phyloP scores from a whole-genome alignment of 1,284 basidiomycete species.

The Chalciporus sp. region DNA sequence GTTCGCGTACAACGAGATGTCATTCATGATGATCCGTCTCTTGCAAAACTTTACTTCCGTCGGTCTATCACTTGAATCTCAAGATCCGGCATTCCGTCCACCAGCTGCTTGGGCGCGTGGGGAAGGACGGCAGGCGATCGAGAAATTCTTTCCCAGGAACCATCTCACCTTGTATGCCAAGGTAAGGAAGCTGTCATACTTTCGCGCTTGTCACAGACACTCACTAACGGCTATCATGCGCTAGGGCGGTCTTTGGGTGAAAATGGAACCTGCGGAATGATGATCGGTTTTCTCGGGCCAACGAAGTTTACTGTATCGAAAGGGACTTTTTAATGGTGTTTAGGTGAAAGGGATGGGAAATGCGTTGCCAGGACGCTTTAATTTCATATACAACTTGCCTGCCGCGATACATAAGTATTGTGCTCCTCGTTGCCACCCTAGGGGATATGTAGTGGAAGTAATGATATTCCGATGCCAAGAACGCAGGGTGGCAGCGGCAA shows the following conservation, averaged over 20 bases:
- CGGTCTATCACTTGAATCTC: conserved; percentile 46
- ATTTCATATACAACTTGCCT: no score
- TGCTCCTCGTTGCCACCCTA: no score
- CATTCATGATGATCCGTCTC: conserved; percentile 67
- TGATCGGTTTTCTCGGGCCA: neutral
- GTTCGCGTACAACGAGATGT: conserved; percentile 73
- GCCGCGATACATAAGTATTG: no score
- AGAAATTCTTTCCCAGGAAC: conserved; percentile 52
- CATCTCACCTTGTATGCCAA: conserved; percentile 58
- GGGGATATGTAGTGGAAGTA: no score
- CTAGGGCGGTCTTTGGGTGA: conserved; percentile 36
- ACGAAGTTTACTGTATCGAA: no score
- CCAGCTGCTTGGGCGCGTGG: conserved; percentile 47
- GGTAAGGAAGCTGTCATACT: conserved; percentile 13
- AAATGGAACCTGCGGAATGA: conserved; percentile 25
- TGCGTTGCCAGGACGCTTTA: no score
- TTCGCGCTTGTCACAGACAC: neutral
- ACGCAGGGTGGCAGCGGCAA: no score
- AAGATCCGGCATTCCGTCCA: conserved; percentile 45
- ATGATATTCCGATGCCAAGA: no score
- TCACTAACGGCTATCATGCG: neutral
- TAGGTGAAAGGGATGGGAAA: no score
- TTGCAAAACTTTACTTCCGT: conserved; percentile 59
- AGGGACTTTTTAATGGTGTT: no score
- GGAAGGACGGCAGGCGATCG: conserved; percentile 46